Evolutionary conservation across 331 rosid species (phyloP).

Genomic region (Spiraea crenata): DNA sequence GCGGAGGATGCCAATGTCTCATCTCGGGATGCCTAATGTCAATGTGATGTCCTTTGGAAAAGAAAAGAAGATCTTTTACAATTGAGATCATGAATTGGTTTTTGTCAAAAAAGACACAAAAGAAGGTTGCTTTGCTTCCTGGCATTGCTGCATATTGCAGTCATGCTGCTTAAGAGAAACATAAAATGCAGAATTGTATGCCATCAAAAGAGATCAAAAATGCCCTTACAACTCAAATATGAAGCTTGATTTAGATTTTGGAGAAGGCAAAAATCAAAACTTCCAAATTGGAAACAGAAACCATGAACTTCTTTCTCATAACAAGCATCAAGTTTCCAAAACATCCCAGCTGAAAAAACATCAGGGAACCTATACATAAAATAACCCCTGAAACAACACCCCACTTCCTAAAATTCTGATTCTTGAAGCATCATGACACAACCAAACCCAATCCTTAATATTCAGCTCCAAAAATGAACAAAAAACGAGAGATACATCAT

Average conservation of each 20-base stretch:
- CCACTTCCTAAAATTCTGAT: background rate
- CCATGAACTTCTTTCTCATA: constrained; percentile 1
- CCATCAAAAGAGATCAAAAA: constrained; percentile 1
- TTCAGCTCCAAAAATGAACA: constrained; percentile 10
- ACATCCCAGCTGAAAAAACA: constrained; percentile 4
- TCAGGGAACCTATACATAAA: constrained; percentile 9
- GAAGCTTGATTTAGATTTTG: background rate
- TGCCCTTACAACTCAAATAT: background rate
- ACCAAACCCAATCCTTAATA: background rate
- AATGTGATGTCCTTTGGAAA: too few relatives aligned
- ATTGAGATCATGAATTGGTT: background rate
- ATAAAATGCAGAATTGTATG: background rate
- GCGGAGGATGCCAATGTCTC: too few relatives aligned
- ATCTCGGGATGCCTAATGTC: too few relatives aligned
- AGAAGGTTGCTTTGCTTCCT: too few relatives aligned
- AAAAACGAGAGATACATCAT: constrained; percentile 1
- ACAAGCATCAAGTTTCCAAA: background rate
- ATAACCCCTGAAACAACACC: background rate
- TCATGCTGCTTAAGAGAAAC: background rate
- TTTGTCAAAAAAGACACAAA: too few relatives aligned
- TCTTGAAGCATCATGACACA: background rate
- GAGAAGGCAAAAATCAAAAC: background rate
- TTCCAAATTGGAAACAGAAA: background rate
- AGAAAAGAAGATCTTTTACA: background rate
- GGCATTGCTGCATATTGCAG: background rate